Percentiles rank a stretch among this genome's conserved stretches.
Evolutionary conservation across 2,329 filamentous ascomycete genomes (phyloP).

Genomic region (Curvularia spicifera): DNA sequence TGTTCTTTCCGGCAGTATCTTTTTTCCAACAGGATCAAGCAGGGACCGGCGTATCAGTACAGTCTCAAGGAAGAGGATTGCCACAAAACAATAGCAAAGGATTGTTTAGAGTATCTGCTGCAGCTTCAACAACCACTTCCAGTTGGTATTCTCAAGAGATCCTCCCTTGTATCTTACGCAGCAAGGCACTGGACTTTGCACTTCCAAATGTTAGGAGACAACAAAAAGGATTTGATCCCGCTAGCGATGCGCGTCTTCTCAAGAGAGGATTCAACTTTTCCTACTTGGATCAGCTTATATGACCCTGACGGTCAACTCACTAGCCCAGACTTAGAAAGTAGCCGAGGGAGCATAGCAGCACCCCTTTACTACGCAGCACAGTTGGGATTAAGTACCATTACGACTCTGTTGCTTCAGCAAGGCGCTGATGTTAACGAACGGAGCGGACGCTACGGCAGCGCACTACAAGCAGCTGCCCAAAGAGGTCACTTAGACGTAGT

Average conservation of each 20-base stretch:
- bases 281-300: constrained; percentile 29
- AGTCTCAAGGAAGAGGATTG: constrained; percentile 31
- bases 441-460: constrained; percentile 22
- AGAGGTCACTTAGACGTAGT: neutral
- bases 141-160: neutral
- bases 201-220: constrained; percentile 15
- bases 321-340: constrained; percentile 9
- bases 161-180: constrained; percentile 33
- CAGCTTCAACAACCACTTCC: constrained; percentile 25
- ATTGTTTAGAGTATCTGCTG: constrained; percentile 36
- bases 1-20: constrained; percentile 47
- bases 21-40: constrained; percentile 21
- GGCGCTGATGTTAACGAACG: constrained; percentile 22
- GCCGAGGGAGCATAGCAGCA: constrained; percentile 6
- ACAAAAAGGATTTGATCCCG: constrained; percentile 14
- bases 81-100: constrained; percentile 27
- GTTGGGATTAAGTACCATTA: constrained; percentile 22
- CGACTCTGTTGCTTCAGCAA: constrained; percentile 17
- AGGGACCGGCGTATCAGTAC: constrained; percentile 15
- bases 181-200: constrained; percentile 42
- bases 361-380: constrained; percentile 35
- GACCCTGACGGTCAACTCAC: constrained; percentile 20
- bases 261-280: constrained; percentile 20
- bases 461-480: constrained; percentile 14
- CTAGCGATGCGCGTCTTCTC: constrained; percentile 22